Evolutionary conservation across 371 early-diverging fungal genomes (phyloP), one percentile per base, ranked within the genome.

Genomic region (Mortierella sp.): DNA sequence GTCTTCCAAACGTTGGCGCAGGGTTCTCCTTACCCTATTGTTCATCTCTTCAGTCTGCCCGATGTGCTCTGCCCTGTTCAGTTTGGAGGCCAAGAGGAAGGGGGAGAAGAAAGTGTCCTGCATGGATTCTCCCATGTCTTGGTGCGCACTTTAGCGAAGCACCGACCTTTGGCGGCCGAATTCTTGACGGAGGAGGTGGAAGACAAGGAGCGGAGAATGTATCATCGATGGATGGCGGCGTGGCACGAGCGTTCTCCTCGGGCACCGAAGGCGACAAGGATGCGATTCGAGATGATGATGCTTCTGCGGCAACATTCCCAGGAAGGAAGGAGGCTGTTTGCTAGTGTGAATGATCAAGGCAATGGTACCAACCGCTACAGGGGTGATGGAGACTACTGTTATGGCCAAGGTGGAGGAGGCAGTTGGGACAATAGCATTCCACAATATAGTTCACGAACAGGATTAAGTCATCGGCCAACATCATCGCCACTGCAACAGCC

Each of bases 191-290:
- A 55, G 21, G 13, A 61, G 2, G 26, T 54, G 16, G 37, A 40
- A 14, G 76, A 71, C 6, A 79, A 83, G 55, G 83, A 79, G 59
- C 70, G 40, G 21, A 53, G 26, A 48, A 37, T 83, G 46, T 83
- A 83, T 46, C 83, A 79, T 57, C 79, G 80, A 14, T 83, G 83
- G 83, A 79, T 83, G 80, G 74, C 71, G 50, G 71, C 76, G 8
- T 83, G 83, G 83, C 83, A 83, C 59, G 80, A 73, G 24, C 76
- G 78, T 14, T 81, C 77, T 3, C 71, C 70, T 14, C 13, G 26
- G 26, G 73, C 75, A 21, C 82, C 78, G 46, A 54, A 37, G 8
- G 69, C 70, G 1, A 69, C 73, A 24, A 37, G 70, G 26, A 37
- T 37, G 21, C 55, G 77, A 43, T 74, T 71, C n/a, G 77, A 81